Percentiles rank a stretch among this genome's conserved stretches.
Conservation (phyloP, 129 eudicot species). For the Flaveria robusta region DNA sequence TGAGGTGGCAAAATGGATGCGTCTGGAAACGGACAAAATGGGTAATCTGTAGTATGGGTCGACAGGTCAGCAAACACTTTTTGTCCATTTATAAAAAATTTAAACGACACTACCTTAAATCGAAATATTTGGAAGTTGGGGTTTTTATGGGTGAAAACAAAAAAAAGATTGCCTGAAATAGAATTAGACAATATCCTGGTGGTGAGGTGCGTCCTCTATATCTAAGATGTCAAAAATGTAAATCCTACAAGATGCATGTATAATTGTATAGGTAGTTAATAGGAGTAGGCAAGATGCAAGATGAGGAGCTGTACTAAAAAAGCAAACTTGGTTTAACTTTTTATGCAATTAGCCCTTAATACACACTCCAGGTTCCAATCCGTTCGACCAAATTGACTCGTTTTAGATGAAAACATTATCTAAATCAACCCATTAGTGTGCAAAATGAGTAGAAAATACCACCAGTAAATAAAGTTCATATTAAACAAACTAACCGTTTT, state of each 20-base stretch:
- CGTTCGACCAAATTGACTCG: not conserved
- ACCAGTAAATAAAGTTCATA: constrained; percentile 2
- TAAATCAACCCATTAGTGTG: constrained; percentile 7
- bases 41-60: not conserved
- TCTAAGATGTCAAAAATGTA: no score
- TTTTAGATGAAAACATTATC: not conserved
- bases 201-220: no score
- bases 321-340: not conserved
- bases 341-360: not conserved
- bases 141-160: not conserved
- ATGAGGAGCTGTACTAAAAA: no score
- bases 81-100: not conserved
- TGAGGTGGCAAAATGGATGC: not conserved
- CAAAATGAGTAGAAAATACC: not conserved
- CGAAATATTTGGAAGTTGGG: not conserved
- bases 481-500: constrained; percentile 30
- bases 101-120: not conserved
- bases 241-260: no score
- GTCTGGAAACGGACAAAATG: not conserved
- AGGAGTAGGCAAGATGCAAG: no score
- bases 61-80: not conserved
- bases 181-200: not conserved
- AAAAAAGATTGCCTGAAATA: not conserved
- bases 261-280: no score
- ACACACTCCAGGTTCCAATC: not conserved